Evolutionary conservation across 1,139 yeast genomes (phyloP).

Genomic region (Entelexis paramagnoliae): DNA sequence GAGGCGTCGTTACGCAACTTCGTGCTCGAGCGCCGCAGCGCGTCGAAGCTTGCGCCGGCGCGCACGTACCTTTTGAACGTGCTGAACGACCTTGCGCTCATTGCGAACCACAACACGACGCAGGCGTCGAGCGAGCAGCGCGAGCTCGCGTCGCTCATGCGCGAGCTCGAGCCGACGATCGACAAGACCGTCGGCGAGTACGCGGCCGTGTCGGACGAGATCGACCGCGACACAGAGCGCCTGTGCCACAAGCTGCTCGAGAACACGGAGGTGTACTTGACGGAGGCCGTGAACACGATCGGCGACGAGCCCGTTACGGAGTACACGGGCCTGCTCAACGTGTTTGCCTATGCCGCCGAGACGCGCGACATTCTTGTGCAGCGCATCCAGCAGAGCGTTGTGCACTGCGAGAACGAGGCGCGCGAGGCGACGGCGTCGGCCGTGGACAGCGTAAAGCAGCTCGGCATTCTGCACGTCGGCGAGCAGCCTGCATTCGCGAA

Average conservation of each 20-base stretch:
- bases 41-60: conserved; percentile 86
- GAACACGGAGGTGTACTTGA: conserved; percentile 46
- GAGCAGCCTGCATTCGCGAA: conserved; percentile 46
- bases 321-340: conserved; percentile 53
- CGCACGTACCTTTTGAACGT: conserved; percentile 69
- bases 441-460: conserved; percentile 51
- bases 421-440: conserved; percentile 47
- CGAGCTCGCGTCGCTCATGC: conserved; percentile 38
- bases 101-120: conserved; percentile 52
- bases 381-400: conserved; percentile 54
- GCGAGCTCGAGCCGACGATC: conserved; percentile 46
- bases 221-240: conserved; percentile 54
- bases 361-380: conserved; percentile 62
- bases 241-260: conserved; percentile 52
- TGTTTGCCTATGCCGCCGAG: conserved; percentile 58
- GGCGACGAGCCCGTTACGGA: conserved; percentile 50
- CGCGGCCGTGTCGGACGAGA: conserved; percentile 45
- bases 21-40: conserved; percentile 76
- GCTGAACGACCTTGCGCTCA: conserved; percentile 50
- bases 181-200: conserved; percentile 47
- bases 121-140: conserved; percentile 40
- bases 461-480: conserved; percentile 44
- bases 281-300: conserved; percentile 44
- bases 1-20: conserved; percentile 81
- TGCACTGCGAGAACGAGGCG: conserved; percentile 57